A percentile compares a stretch with the other conserved stretches of the same genome.
phyloP scores from a whole-genome alignment of 2,329 filamentous ascomycete species.

The Thermoascus crustaceus region DNA sequence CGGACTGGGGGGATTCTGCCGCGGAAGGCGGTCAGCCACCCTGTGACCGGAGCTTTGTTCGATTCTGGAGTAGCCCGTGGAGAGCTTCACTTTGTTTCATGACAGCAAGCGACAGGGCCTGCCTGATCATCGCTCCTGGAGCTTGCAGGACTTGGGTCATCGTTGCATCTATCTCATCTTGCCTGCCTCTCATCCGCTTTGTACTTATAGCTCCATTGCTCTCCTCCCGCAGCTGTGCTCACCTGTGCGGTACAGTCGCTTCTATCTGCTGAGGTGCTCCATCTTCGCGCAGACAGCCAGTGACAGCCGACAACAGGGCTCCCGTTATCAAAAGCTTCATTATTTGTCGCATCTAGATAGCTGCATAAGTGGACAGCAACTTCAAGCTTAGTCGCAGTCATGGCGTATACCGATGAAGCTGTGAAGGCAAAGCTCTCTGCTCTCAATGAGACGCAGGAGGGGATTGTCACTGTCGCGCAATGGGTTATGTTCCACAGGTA shows the following conservation, averaged over 20 bases:
- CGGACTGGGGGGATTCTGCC: slow-evolving; percentile 9
- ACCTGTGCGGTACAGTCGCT: too few species aligned
- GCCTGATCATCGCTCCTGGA: too few species aligned
- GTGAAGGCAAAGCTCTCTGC: slow-evolving; percentile 91
- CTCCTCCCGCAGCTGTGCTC: too few species aligned
- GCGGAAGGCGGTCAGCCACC: slow-evolving; percentile 7
- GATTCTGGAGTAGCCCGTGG: not conserved
- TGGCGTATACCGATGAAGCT: slow-evolving; percentile 95
- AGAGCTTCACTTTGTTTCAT: slow-evolving; percentile 8
- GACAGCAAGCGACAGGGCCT: not conserved
- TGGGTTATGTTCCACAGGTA: slow-evolving; percentile 99
- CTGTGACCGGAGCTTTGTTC: slow-evolving; percentile 4
- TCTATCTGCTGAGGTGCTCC: too few species aligned
- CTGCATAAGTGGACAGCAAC: not conserved
- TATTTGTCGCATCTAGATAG: not conserved
- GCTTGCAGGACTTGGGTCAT: too few species aligned
- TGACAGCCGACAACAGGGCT: too few species aligned
- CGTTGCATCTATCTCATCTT: too few species aligned
- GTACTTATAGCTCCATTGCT: too few species aligned
- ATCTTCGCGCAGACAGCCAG: too few species aligned
- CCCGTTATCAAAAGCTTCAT: not conserved
- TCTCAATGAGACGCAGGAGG: slow-evolving; percentile 94
- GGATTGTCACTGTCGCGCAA: slow-evolving; percentile 91
- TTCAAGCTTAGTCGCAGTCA: slow-evolving; percentile 31
- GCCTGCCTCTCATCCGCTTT: too few species aligned